Conservation (phyloP, 176 grass and related monocot genomes). For the Oryza nivara region DNA sequence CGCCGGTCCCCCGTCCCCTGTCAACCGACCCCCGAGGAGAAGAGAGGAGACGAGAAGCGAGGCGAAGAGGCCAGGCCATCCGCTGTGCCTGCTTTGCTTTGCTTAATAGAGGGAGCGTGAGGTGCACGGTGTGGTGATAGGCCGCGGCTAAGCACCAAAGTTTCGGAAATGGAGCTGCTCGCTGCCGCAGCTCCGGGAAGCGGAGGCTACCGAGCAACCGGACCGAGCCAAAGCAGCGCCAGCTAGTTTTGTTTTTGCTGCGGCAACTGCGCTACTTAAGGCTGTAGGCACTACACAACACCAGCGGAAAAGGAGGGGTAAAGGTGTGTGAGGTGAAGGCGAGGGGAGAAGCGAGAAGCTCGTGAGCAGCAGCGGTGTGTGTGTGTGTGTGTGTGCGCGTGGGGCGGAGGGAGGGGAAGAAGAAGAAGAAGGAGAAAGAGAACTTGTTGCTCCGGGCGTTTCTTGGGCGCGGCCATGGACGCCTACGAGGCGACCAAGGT, state of each 20-base stretch:
- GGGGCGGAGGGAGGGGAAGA: not conserved
- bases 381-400: not conserved
- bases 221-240: constrained; percentile 30
- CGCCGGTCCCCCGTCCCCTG: not conserved
- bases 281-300: not conserved
- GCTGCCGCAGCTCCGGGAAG: constrained; percentile 44
- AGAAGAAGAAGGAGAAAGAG: not conserved
- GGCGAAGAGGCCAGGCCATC: too few species aligned
- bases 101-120: not conserved
- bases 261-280: constrained; percentile 36
- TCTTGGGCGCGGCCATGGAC: constrained; percentile 64
- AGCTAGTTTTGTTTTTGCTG: not conserved
- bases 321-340: constrained; percentile 31
- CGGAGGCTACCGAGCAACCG: constrained; percentile 35
- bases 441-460: constrained; percentile 1
- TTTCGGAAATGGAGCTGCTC: constrained; percentile 56
- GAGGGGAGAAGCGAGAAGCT: constrained; percentile 30
- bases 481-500: constrained; percentile 90
- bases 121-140: constrained; percentile 12
- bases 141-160: constrained; percentile 33
- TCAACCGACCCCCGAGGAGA: not conserved
- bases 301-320: not conserved
- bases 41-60: not conserved
- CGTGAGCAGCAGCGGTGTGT: constrained; percentile 44
- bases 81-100: not conserved